Base-by-base conservation (phyloP, 108 stramenopile genomes). In the Chaetoceros tenuissimus region DNA sequence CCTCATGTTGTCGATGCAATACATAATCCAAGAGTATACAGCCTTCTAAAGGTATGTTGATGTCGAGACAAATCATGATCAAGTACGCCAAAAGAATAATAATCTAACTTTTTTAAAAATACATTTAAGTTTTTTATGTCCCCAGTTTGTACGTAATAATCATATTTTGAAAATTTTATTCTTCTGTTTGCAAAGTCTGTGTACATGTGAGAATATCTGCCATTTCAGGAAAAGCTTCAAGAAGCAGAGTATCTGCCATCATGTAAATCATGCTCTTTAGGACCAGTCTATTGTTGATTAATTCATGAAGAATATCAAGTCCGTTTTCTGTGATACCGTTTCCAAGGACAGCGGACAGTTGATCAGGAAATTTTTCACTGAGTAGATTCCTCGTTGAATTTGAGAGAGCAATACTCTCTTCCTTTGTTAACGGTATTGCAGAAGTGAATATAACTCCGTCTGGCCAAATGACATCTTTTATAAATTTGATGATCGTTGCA, bases 201-300 rank as follows among this genome's bases (percentile, higher is more conserved):
- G 78, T 72, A 46, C 85, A 77, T n/a, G 81, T 79, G 29, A 85
- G 55, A 20, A 85, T 67, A 64, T 92, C 90, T 23, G 66, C 66
- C n/a, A 94, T 53, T 47, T 87, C 92, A 10, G 92, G 92, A 60
- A 89, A 88, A 0, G 87, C 51, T 60, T 89, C 85, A 0, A 67
- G 60, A 79, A 82, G 86, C 26, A 90, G 69, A 0, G 83, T 24
- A 63, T 94, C 92, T 51, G 89, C 28, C n/a, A 94, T 64, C 87
- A 87, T 89, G 53, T 88, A 94, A 24, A 71, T 73, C 57, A 94
- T 76, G 61, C 88, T 90, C 53, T 82, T 83, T 57, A 88, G 67
- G 2, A 94, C 85, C 7, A 90, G 46, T 31, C 79, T 54, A 57
- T 94, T 94, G 64, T 94, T 88, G 3, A 90, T 64, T 86, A 94